A percentile compares a stretch with the other conserved stretches of the same genome.
These are phyloP conservation scores for Phaseolus coccineus DNA, from an alignment of 331 rosid species.

Conservation along the genomic window DNA sequence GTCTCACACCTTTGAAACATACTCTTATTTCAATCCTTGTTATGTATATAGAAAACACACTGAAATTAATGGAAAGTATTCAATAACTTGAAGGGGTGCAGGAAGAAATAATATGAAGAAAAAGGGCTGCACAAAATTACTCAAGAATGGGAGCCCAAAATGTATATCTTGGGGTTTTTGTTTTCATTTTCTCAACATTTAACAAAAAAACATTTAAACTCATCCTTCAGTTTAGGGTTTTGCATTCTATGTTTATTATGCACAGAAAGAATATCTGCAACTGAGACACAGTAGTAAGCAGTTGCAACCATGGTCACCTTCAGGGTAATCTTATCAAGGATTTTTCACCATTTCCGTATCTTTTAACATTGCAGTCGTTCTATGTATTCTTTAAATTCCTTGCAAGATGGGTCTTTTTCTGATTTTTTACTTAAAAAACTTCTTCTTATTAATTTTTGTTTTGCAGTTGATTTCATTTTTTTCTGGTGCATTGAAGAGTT, in stretches of 20 bases:
- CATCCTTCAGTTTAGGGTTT: constrained; percentile 31
- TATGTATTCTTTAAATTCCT: neutral
- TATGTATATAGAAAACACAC: no score
- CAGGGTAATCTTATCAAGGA: constrained; percentile 44
- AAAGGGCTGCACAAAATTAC: no score
- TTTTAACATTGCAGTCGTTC: neutral
- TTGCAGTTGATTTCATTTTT: neutral
- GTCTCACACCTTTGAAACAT: no score
- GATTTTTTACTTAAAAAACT: neutral
- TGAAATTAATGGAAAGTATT: no score
- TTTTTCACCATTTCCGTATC: neutral
- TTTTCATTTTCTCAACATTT: neutral
- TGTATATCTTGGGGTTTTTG: neutral
- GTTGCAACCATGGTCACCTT: constrained; percentile 49
- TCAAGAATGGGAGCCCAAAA: no score
- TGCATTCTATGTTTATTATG: neutral
- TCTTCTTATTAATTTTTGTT: neutral
- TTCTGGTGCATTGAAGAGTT: constrained; percentile 1
- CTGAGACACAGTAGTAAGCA: neutral
- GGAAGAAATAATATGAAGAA: no score
- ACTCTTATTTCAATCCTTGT: no score
- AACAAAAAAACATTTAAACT: neutral
- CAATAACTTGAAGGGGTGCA: no score
- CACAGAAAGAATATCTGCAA: neutral
- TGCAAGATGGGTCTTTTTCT: neutral